These are phyloP conservation scores for Phytophthora vignae DNA, from an alignment of 352 stramenopile species.

Conservation along the genomic window DNA sequence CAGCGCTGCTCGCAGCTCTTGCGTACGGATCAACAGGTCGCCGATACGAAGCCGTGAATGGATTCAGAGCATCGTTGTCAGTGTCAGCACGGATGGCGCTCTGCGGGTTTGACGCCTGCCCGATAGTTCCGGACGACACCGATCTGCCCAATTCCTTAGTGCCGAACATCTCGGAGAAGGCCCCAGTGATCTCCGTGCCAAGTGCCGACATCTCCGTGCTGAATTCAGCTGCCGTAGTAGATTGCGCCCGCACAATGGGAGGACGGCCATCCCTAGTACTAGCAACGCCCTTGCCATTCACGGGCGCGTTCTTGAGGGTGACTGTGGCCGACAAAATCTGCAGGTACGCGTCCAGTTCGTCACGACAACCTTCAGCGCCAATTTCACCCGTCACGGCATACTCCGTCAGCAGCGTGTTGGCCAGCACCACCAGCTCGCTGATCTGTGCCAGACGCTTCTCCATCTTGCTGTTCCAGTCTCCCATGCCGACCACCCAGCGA, in stretches of 20 bases:
- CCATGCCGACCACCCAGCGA: constrained; percentile 84
- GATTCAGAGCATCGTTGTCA: constrained; percentile 77
- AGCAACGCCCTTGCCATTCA: constrained; percentile 16
- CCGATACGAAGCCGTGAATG: constrained; percentile 66
- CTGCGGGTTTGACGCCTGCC: constrained; percentile 17
- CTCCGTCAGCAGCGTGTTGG: constrained; percentile 78
- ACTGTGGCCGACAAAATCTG: constrained; percentile 69
- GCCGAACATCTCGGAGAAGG: constrained; percentile 44
- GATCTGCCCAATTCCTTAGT: constrained; percentile 23
- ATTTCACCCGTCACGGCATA: constrained; percentile 71
- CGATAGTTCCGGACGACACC: constrained; percentile 6
- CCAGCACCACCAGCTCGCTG: constrained; percentile 81
- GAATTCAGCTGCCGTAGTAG: constrained; percentile 32
- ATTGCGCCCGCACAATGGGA: constrained; percentile 12
- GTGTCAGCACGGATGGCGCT: constrained; percentile 7
- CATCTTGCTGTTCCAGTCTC: constrained; percentile 91
- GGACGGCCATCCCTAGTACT: constrained; percentile 4
- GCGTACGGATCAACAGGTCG: constrained; percentile 41
- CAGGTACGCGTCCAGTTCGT: constrained; percentile 75
- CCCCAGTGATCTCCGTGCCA: constrained; percentile 35
- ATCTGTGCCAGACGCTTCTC: constrained; percentile 84
- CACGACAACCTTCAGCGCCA: constrained; percentile 59
- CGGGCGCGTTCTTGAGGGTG: constrained; percentile 59
- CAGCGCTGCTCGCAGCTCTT: constrained; percentile 17
- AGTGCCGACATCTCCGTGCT: constrained; percentile 42